These are phyloP conservation scores for Mortierella sp. DNA, from an alignment of 371 early-diverging fungal genomes.

Conservation along the genomic window DNA sequence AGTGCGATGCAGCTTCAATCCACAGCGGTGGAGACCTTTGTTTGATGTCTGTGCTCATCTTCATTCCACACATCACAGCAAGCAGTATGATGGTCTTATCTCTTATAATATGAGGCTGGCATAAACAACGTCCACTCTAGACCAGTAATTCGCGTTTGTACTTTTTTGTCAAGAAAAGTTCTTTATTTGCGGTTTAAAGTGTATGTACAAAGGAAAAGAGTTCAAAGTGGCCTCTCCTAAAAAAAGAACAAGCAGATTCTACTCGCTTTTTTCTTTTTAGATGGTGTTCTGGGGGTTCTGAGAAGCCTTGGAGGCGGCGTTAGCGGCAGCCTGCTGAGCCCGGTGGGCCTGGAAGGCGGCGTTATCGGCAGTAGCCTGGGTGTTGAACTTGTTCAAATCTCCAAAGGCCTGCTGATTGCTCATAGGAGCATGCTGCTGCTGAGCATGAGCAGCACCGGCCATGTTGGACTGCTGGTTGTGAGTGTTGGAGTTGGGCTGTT, in stretches of 20 bases:
- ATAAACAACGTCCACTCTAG: no score
- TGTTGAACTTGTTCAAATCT: constrained; percentile 35
- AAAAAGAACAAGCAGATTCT: background rate
- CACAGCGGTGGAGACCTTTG: no score
- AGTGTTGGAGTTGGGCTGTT: background rate
- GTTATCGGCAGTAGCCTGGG: background rate
- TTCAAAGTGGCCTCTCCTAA: background rate
- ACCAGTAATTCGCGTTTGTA: no score
- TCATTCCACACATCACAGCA: no score
- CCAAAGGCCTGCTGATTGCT: constrained; percentile 17
- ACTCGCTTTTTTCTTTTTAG: background rate
- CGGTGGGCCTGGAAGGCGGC: constrained; percentile 4
- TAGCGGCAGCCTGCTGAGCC: constrained; percentile 12
- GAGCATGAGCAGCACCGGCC: background rate
- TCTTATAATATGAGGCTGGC: no score
- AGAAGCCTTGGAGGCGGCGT: constrained; percentile 17
- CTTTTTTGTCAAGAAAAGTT: no score
- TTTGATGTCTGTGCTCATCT: no score
- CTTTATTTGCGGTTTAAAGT: background rate
- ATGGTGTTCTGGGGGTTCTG: constrained; percentile 10
- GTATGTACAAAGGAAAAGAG: background rate
- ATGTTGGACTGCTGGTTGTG: background rate
- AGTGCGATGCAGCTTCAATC: no score
- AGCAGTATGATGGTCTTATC: no score
- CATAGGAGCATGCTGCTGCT: background rate